Percentiles rank a stretch among this genome's conserved stretches.
Evolutionary conservation across 1,284 basidiomycete species (phyloP).

Genomic region (Naganishia albida): DNA sequence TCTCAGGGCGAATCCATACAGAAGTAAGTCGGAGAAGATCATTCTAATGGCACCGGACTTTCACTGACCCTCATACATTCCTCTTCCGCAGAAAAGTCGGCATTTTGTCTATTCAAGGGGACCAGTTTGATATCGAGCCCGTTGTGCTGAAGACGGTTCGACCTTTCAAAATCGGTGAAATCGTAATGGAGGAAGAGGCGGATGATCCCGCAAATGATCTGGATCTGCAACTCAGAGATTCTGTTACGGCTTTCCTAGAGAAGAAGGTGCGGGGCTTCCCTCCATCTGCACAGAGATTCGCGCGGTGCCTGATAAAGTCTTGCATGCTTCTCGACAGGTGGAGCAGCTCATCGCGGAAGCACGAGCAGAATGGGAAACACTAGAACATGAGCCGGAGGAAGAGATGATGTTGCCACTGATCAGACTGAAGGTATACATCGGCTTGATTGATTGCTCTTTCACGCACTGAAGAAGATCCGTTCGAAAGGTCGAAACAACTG

Average conservation of each 20-base stretch:
- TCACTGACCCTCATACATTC: background rate
- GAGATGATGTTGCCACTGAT: slow-evolving; percentile 81
- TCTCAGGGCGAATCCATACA: slow-evolving; percentile 85
- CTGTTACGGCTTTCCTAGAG: slow-evolving; percentile 76
- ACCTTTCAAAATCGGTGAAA: slow-evolving; percentile 89
- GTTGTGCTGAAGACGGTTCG: slow-evolving; percentile 86
- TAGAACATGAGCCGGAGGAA: slow-evolving; percentile 63
- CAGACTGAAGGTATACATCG: slow-evolving; percentile 77
- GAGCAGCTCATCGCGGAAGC: slow-evolving; percentile 77
- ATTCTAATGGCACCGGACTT: background rate
- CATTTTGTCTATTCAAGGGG: slow-evolving; percentile 77
- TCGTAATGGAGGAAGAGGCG: slow-evolving; percentile 71
- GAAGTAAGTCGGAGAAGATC: slow-evolving; percentile 63
- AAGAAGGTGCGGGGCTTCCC: slow-evolving; percentile 57
- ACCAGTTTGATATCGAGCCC: slow-evolving; percentile 80
- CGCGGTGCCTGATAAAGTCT: background rate
- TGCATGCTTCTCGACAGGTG: slow-evolving; percentile 62
- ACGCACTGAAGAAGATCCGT: background rate
- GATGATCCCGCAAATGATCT: slow-evolving; percentile 67
- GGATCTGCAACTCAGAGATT: slow-evolving; percentile 74
- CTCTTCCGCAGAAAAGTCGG: slow-evolving; percentile 71
- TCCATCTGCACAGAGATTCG: too few species aligned
- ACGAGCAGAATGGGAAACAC: slow-evolving; percentile 73
- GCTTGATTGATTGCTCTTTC: slow-evolving; percentile 10
- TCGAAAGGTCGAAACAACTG: slow-evolving; percentile 82